A percentile compares a stretch with the other conserved stretches of the same genome.
These are phyloP conservation scores for Agaricus blazei DNA, from an alignment of 768 basidiomycete genomes.

Conservation along the genomic window DNA sequence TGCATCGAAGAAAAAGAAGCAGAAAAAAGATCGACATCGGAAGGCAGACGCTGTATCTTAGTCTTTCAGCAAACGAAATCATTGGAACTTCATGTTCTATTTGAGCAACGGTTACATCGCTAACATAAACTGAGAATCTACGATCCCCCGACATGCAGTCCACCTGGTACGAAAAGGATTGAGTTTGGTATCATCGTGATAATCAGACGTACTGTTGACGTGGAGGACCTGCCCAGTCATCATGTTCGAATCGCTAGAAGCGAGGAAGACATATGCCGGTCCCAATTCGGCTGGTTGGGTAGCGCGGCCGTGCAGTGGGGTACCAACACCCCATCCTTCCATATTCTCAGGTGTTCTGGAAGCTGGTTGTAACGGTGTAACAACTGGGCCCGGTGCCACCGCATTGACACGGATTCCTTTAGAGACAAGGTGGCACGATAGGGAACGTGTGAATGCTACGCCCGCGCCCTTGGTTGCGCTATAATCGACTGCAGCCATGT, in stretches of 20 bases:
- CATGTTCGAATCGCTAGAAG: conserved; percentile 32
- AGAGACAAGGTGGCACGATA: conserved; percentile 46
- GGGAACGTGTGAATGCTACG: conserved; percentile 48
- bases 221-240: conserved; percentile 35
- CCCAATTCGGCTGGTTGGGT: conserved; percentile 50
- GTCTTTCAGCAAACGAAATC: no score
- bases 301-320: conserved; percentile 43
- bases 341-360: conserved; percentile 50
- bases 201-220: conserved; percentile 24
- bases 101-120: no score
- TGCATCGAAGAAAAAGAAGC: background rate
- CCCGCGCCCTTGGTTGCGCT: conserved; percentile 59
- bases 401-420: conserved; percentile 56
- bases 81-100: no score
- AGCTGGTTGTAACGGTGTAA: conserved; percentile 54
- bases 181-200: background rate
- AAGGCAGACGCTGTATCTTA: no score
- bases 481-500: conserved; percentile 34
- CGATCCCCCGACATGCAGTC: conserved; percentile 19
- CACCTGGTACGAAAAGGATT: conserved; percentile 11
- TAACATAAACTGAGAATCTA: background rate
- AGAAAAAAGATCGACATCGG: background rate
- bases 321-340: conserved; percentile 46
- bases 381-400: conserved; percentile 50
- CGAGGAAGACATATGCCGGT: conserved; percentile 53